Evolutionary conservation across 139 green algal genomes (phyloP).

Genomic region (Chlorella sp.): DNA sequence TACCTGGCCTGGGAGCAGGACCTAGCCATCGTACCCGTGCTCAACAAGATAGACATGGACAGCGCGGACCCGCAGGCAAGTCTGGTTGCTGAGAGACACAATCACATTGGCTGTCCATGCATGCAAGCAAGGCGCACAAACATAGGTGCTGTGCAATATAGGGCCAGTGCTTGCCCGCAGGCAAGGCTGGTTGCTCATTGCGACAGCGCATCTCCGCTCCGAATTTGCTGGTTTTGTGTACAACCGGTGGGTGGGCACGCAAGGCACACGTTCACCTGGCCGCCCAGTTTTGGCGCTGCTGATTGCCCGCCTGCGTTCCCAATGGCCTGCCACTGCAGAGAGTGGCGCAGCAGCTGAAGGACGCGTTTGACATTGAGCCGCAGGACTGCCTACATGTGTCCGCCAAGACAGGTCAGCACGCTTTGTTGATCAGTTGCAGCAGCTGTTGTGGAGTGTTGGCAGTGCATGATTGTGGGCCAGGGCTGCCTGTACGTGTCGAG

Average conservation of each 20-base stretch:
- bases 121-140: too few species aligned
- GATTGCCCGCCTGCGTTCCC: not conserved
- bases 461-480: too few species aligned
- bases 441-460: not conserved
- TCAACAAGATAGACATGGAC: conserved; percentile 95
- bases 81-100: too few species aligned
- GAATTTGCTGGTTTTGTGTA: not conserved
- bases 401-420: conserved; percentile 68
- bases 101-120: too few species aligned
- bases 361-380: conserved; percentile 73
- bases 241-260: not conserved
- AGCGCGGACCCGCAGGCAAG: conserved; percentile 76
- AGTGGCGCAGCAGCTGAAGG: conserved; percentile 70
- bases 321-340: conserved; percentile 1
- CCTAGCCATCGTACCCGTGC: conserved; percentile 86
- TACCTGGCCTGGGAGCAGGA: conserved; percentile 90
- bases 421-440: not conserved
- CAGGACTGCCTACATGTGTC: conserved; percentile 56
- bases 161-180: too few species aligned
- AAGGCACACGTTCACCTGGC: not conserved
- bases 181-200: too few species aligned
- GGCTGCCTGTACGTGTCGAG: too few species aligned
- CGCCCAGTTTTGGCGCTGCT: not conserved
- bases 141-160: too few species aligned
- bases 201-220: not conserved